Conservation (phyloP, 2,329 filamentous ascomycete genomes). For the Elsinoe fawcettii region DNA sequence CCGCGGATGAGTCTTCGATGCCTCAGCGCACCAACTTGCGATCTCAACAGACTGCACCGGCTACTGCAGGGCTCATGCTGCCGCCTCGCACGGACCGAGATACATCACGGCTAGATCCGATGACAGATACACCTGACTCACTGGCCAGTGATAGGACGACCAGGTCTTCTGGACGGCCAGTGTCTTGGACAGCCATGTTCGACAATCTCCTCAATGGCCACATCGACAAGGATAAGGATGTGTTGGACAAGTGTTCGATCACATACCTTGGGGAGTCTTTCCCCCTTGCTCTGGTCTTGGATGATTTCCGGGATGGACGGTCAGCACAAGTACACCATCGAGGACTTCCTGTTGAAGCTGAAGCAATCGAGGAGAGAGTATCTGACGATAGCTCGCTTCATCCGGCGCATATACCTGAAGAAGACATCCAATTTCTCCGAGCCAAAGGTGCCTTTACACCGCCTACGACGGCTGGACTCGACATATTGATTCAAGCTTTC, state of each 20-base stretch:
- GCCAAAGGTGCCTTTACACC: conserved; percentile 19
- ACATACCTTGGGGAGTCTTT: conserved; percentile 14
- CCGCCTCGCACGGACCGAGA: not conserved
- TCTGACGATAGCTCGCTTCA: conserved; percentile 6
- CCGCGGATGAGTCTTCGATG: not conserved
- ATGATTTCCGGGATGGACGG: conserved; percentile 4
- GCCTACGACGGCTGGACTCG: conserved; percentile 7
- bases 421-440: conserved; percentile 17
- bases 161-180: conserved; percentile 2
- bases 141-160: not conserved
- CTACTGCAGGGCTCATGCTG: not conserved
- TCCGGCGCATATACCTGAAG: conserved; percentile 15
- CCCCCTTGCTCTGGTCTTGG: conserved; percentile 13
- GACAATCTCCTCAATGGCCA: conserved; percentile 6
- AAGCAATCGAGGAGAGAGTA: not conserved
- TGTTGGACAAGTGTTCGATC: conserved; percentile 9
- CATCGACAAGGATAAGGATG: not conserved
- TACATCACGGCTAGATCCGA: not conserved
- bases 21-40: not conserved
- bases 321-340: conserved; percentile 9
- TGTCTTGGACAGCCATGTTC: conserved; percentile 11
- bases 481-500: conserved; percentile 16
- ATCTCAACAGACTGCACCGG: not conserved
- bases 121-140: not conserved
- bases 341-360: not conserved